Evolutionary conservation across 192 early-diverging fungal genomes (phyloP).

Genomic region (Coemansia furcata): DNA sequence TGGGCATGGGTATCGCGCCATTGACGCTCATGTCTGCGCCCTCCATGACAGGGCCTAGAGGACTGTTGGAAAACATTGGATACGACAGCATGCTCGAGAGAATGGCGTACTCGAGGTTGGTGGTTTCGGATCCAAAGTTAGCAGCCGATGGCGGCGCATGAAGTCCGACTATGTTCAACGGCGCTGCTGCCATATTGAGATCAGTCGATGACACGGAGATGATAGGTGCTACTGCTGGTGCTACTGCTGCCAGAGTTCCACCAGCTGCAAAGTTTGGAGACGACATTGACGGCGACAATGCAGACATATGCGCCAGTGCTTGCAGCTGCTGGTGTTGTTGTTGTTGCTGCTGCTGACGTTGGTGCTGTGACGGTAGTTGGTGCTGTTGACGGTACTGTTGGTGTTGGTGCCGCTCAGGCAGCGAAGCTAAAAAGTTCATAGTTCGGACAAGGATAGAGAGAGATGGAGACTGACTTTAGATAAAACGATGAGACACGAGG

Average conservation of each 20-base stretch:
- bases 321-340: slow-evolving; percentile 12
- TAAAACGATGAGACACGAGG: background rate
- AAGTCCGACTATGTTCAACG: slow-evolving; percentile 9
- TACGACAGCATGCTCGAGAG: slow-evolving; percentile 85
- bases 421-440: slow-evolving; percentile 38
- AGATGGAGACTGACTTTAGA: background rate
- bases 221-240: background rate
- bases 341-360: background rate
- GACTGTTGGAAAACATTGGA: slow-evolving; percentile 48
- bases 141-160: slow-evolving; percentile 22
- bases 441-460: background rate
- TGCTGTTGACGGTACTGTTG: slow-evolving; percentile 15
- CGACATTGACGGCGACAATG: slow-evolving; percentile 8
- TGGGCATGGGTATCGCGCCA: slow-evolving; percentile 48
- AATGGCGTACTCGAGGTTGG: slow-evolving; percentile 87
- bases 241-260: background rate
- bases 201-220: background rate
- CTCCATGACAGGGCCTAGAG: slow-evolving; percentile 11
- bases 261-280: slow-evolving; percentile 8
- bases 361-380: background rate
- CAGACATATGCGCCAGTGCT: slow-evolving; percentile 20
- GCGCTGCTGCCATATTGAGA: background rate
- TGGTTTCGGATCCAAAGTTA: slow-evolving; percentile 81
- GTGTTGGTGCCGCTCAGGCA: slow-evolving; percentile 23
- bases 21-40: slow-evolving; percentile 26